These are phyloP conservation scores for Boletus eberwhitei DNA, from an alignment of 768 basidiomycete genomes.

Conservation along the genomic window DNA sequence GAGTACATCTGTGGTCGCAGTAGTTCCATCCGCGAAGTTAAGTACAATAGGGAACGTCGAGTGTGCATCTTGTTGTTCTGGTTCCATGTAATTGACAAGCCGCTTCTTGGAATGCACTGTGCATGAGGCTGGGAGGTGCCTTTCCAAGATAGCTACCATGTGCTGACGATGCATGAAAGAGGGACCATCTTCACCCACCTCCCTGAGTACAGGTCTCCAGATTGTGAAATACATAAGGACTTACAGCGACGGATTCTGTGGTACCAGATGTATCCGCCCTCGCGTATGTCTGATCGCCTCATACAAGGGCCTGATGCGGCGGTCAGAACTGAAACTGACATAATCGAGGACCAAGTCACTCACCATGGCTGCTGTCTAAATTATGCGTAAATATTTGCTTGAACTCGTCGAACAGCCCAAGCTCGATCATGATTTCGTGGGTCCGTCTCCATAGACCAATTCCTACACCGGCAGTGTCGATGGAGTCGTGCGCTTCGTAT, in stretches of 20 bases:
- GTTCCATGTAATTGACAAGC: conserved; percentile 13
- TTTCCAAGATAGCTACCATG: conserved; percentile 18
- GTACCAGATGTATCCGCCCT: conserved; percentile 32
- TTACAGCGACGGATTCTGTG: conserved; percentile 22
- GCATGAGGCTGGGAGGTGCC: conserved; percentile 18
- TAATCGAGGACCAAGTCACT: no score
- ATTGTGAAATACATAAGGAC: background rate
- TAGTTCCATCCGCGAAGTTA: conserved; percentile 13
- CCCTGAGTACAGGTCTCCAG: background rate
- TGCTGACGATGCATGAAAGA: conserved; percentile 22
- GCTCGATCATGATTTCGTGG: conserved; percentile 41
- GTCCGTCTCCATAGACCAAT: conserved; percentile 46
- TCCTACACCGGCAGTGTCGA: conserved; percentile 41
- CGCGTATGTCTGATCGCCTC: conserved; percentile 29
- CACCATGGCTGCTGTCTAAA: background rate
- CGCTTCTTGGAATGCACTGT: conserved; percentile 20
- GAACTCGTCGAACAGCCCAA: conserved; percentile 40
- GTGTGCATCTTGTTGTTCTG: conserved; percentile 19
- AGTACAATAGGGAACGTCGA: conserved; percentile 18
- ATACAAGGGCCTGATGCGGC: background rate
- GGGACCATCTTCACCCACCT: conserved; percentile 1
- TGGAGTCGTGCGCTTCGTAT: conserved; percentile 44
- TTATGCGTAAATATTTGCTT: background rate
- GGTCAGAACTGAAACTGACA: background rate
- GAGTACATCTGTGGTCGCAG: conserved; percentile 19